A percentile compares a stretch with the other conserved stretches of the same genome.
These are phyloP conservation scores for Saitozyma sp. DNA, from an alignment of 768 basidiomycete genomes.

Conservation along the genomic window DNA sequence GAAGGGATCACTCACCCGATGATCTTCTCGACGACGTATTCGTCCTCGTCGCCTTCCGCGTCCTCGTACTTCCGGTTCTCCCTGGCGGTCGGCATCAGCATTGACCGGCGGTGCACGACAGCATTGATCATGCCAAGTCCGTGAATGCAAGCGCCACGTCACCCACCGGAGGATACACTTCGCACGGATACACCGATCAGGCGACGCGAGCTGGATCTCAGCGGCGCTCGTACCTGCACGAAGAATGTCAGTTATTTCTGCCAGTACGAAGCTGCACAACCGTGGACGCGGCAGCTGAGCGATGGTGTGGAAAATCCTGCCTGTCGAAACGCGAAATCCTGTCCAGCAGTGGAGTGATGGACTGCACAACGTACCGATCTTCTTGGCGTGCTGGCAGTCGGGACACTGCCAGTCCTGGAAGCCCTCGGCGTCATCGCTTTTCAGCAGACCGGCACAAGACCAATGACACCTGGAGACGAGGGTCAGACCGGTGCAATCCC, in stretches of 20 bases:
- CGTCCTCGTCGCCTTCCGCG: neutral
- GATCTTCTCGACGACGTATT: slow-evolving; percentile 2
- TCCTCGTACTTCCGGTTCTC: neutral
- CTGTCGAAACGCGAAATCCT: neutral
- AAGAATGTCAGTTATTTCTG: no score
- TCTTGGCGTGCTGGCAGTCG: slow-evolving; percentile 2
- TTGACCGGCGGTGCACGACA: no score
- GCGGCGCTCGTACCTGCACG: no score
- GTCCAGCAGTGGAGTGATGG: no score
- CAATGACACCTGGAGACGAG: neutral
- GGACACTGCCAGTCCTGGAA: slow-evolving; percentile 6
- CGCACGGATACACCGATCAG: slow-evolving; percentile 1
- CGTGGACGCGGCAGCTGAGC: neutral
- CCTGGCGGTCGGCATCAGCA: neutral
- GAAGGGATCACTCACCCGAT: slow-evolving; percentile 3
- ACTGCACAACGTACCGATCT: neutral
- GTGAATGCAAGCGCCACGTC: neutral
- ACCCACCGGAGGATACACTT: slow-evolving; percentile 9
- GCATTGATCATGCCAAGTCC: no score
- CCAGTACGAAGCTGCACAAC: neutral
- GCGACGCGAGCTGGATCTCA: neutral
- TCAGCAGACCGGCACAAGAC: slow-evolving; percentile 2
- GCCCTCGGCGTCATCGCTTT: neutral
- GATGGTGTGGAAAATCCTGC: neutral
- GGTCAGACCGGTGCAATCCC: neutral